Percentiles rank a stretch among this genome's conserved stretches.
phyloP scores from a whole-genome alignment of 1,139 yeast genomes.

The Candida buenavistaensis region DNA sequence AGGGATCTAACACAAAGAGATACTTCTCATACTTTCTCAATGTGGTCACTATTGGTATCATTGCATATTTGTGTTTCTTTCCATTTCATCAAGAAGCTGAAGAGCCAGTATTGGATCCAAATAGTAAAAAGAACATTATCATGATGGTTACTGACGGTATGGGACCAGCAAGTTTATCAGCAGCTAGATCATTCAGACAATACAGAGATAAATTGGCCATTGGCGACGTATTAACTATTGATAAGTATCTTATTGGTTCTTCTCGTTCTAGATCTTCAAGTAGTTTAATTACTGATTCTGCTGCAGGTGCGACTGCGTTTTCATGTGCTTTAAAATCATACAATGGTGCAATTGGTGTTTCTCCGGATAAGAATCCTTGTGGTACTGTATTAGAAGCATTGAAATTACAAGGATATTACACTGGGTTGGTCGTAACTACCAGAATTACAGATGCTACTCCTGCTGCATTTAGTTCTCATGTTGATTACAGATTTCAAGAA shows the following conservation, averaged over 20 bases:
- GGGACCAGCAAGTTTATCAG: constrained; percentile 81
- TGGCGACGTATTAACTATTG: constrained; percentile 59
- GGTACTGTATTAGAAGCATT: constrained; percentile 86
- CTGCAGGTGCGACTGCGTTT: constrained; percentile 94
- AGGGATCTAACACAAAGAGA: constrained; percentile 7
- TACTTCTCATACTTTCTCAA: constrained; percentile 14
- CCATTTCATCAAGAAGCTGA: constrained; percentile 8
- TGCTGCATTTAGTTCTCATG: constrained; percentile 82
- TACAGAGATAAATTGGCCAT: constrained; percentile 41
- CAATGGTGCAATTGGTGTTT: constrained; percentile 84
- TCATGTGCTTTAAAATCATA: constrained; percentile 76
- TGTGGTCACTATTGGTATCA: constrained; percentile 13
- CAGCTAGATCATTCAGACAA: constrained; percentile 73
- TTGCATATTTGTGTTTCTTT: constrained; percentile 15
- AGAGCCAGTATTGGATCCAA: constrained; percentile 12
- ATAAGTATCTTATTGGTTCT: constrained; percentile 68
- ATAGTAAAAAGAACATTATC: constrained; percentile 57
- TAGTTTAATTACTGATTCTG: constrained; percentile 82
- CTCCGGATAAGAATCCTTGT: constrained; percentile 59
- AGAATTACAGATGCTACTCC: constrained; percentile 78
- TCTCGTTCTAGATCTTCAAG: constrained; percentile 74
- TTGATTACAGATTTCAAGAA: constrained; percentile 68
- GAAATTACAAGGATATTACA: constrained; percentile 69
- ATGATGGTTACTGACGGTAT: constrained; percentile 91
- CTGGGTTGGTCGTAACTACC: constrained; percentile 88